Percentiles rank a stretch among this genome's conserved stretches.
Evolutionary conservation across 495 filamentous ascomycete genomes (phyloP).

Genomic region (Darksidea phi): DNA sequence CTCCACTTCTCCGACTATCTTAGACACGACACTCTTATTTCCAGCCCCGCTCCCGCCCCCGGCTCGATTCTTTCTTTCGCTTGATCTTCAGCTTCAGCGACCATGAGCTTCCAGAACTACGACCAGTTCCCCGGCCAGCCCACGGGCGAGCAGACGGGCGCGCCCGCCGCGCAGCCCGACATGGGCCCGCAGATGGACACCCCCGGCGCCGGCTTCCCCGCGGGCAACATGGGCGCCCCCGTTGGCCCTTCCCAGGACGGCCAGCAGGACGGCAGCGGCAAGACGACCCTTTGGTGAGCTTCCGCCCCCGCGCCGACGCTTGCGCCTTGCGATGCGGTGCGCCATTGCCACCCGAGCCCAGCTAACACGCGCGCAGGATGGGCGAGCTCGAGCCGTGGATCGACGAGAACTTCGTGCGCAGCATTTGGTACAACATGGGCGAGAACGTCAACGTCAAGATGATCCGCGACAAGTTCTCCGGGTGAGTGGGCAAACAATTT

Average conservation of each 20-base stretch:
- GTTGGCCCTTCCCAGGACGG: conserved; percentile 51
- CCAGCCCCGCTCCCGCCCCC: not conserved
- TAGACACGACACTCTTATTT: conserved; percentile 10
- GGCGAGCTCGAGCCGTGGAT: conserved; percentile 99
- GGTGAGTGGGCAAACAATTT: conserved; percentile 61
- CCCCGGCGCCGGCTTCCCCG: conserved; percentile 55
- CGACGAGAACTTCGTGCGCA: conserved; percentile 97
- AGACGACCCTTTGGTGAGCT: conserved; percentile 80
- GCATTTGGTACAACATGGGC: conserved; percentile 83
- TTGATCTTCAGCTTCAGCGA: not conserved
- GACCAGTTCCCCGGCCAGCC: conserved; percentile 40
- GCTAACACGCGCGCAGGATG: conserved; percentile 65
- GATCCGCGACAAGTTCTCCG: conserved; percentile 98
- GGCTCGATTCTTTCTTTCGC: not conserved
- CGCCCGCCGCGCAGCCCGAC: conserved; percentile 35
- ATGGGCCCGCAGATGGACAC: conserved; percentile 54
- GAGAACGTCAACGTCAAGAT: conserved; percentile 98
- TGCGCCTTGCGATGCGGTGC: not conserved
- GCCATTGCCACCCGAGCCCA: not conserved
- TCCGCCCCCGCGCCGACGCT: not conserved
- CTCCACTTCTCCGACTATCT: not conserved
- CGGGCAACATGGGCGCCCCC: conserved; percentile 53
- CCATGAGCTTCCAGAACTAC: conserved; percentile 39
- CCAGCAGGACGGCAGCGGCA: conserved; percentile 61
- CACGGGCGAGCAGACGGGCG: conserved; percentile 36